Base-by-base conservation (phyloP, 345 rosid species). In the Hibiscus tridactylites region DNA sequence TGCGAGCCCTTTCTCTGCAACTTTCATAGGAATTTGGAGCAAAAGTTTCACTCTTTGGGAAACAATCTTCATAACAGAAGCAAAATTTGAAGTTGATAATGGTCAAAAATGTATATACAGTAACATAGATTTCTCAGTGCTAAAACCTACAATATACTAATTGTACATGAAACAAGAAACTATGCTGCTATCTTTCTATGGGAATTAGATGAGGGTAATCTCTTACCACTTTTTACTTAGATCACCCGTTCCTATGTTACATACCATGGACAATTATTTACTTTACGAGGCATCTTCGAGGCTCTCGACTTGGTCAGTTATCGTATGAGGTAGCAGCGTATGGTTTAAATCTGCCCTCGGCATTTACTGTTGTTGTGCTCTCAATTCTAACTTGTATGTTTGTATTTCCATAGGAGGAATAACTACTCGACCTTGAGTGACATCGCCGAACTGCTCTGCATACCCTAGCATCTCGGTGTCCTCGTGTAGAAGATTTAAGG, bases 401-500 rank as follows among this genome's bases (percentile, higher is more conserved):
- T 87, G 94, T 78, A 95, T 82, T 82, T 95, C 99, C 99, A 92
- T 95, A 50, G 97, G 97, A 68, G 90, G 78, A 57, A 95, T 90
- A 70, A 61, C 17, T n/a, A 89, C 78, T 62, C 52, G 85, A 68
- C 97, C 97, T 19, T 95, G 85, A 77, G 87, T 72, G 52, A 76
- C 80, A 74, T 88, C 92, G 54, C 77, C 79, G 9, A 75, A 57
- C 84, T 84, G 89, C 62, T 89, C 94, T 3, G 75, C 61, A 56
- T 92, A 95, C 50, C 96, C 99, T 3, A 95, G 88, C 78, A 85
- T 68, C 70, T 85, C 97, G 2, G 82, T 71, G 70, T 87, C 96
- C 61, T 95, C 97, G 57, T 92, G 96, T 71, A 95, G 80, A 68
- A 95, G 98, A 83, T 95, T 95, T 70, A 95, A 75, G 28, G 99